phyloP scores from a whole-genome alignment of 108 stramenopile genomes.

The Chaetoceros muelleri region DNA sequence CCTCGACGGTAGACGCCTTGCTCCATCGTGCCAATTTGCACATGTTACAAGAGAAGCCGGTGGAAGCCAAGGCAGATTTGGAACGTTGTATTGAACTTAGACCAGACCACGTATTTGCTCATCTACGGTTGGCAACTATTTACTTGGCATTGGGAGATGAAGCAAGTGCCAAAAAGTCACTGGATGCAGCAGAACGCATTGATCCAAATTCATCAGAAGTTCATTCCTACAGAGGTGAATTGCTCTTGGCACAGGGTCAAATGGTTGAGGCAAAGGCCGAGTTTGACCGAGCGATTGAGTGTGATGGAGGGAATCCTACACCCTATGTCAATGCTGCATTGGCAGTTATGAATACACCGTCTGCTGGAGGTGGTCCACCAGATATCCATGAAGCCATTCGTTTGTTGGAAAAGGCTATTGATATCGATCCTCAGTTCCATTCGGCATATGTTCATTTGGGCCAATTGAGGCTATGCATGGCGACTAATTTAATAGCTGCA shows the following conservation, averaged over 20 bases:
- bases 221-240: conserved; percentile 80
- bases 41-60: conserved; percentile 59
- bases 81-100: conserved; percentile 54
- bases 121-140: conserved; percentile 75
- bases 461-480: conserved; percentile 82
- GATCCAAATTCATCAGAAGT: conserved; percentile 77
- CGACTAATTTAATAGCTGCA: conserved; percentile 55
- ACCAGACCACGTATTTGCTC: conserved; percentile 77
- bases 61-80: conserved; percentile 61
- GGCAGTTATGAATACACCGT: conserved; percentile 33
- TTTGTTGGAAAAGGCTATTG: conserved; percentile 70
- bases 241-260: conserved; percentile 67
- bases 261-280: conserved; percentile 51
- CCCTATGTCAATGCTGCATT: conserved; percentile 79
- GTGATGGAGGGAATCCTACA: conserved; percentile 72
- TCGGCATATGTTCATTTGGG: conserved; percentile 86
- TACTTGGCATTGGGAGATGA: conserved; percentile 62
- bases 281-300: conserved; percentile 75
- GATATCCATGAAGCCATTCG: conserved; percentile 50
- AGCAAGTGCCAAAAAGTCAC: conserved; percentile 51
- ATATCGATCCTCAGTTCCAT: conserved; percentile 82
- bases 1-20: conserved; percentile 67
- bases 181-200: conserved; percentile 53
- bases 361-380: conserved; percentile 46
- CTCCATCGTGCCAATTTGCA: conserved; percentile 81